Evolutionary conservation across 768 basidiomycete genomes (phyloP).

Genomic region (Hericium coralloides): DNA sequence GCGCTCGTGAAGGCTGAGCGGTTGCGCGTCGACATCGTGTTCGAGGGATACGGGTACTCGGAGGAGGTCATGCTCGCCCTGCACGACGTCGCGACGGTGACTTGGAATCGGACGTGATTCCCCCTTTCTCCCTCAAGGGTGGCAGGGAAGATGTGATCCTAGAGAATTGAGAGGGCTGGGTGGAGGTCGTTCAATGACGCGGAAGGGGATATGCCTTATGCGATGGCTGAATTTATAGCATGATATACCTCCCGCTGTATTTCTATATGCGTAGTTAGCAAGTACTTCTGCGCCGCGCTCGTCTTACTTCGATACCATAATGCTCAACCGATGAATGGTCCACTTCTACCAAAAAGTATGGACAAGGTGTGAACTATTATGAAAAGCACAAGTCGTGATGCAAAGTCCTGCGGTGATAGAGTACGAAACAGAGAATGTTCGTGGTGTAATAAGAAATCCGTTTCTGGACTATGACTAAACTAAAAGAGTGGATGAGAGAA

Average conservation of each 20-base stretch:
- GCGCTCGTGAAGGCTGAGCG: neutral
- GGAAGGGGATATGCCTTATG: too few species aligned
- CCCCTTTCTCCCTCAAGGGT: neutral
- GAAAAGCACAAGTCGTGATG: constrained; percentile 10
- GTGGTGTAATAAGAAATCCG: neutral
- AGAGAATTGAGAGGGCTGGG: neutral
- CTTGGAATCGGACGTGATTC: neutral
- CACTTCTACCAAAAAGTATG: neutral
- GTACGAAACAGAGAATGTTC: neutral
- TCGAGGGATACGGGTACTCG: neutral
- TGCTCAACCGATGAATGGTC: neutral
- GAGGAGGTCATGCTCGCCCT: neutral
- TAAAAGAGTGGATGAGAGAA: neutral
- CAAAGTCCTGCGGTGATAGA: constrained; percentile 7
- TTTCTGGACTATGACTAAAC: neutral
- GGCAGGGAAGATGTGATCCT: neutral
- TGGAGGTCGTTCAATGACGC: neutral
- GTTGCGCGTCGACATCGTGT: neutral
- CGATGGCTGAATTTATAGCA: too few species aligned
- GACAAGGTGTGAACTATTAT: neutral
- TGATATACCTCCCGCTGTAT: too few species aligned
- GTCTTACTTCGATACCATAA: too few species aligned
- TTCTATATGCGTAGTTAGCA: too few species aligned
- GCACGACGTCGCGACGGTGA: neutral
- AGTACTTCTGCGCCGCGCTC: too few species aligned